Percentiles rank a stretch among this genome's conserved stretches.
Conservation (phyloP, 2,329 filamentous ascomycete species). For the Microascus cirrosus region DNA sequence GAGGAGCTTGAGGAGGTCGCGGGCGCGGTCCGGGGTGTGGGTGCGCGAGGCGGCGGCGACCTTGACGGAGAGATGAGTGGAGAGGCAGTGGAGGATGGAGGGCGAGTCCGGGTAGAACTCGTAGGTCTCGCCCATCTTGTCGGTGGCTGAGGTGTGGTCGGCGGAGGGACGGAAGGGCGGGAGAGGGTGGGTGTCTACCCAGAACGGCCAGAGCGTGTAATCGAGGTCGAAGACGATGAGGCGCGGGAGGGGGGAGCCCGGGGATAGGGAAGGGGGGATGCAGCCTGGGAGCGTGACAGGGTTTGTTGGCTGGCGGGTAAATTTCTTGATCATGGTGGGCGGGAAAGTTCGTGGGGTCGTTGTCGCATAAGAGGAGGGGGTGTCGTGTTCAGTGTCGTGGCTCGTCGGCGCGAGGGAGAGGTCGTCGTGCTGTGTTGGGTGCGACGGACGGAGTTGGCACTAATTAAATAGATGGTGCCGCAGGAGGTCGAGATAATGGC, state of each 20-base stretch:
- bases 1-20: slow-evolving; percentile 69
- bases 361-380: background rate
- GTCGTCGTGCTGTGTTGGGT: too few relatives aligned
- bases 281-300: slow-evolving; percentile 10
- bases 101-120: slow-evolving; percentile 63
- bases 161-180: slow-evolving; percentile 51
- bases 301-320: slow-evolving; percentile 9
- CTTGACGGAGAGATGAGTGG: slow-evolving; percentile 44
- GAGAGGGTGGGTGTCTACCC: slow-evolving; percentile 87
- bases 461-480: background rate
- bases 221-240: slow-evolving; percentile 91
- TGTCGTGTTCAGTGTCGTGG: too few relatives aligned
- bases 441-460: background rate
- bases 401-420: too few relatives aligned
- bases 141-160: slow-evolving; percentile 30
- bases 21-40: slow-evolving; percentile 63
- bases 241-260: slow-evolving; percentile 59
- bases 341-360: background rate
- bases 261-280: slow-evolving; percentile 31
- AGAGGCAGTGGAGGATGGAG: slow-evolving; percentile 51
- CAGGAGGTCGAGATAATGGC: too few relatives aligned
- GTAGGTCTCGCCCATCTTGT: slow-evolving; percentile 54
- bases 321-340: slow-evolving; percentile 4
- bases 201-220: slow-evolving; percentile 98
- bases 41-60: slow-evolving; percentile 58